These are phyloP conservation scores for Solanum stenotomum DNA, from an alignment of 257 asterid species.

Conservation along the genomic window DNA sequence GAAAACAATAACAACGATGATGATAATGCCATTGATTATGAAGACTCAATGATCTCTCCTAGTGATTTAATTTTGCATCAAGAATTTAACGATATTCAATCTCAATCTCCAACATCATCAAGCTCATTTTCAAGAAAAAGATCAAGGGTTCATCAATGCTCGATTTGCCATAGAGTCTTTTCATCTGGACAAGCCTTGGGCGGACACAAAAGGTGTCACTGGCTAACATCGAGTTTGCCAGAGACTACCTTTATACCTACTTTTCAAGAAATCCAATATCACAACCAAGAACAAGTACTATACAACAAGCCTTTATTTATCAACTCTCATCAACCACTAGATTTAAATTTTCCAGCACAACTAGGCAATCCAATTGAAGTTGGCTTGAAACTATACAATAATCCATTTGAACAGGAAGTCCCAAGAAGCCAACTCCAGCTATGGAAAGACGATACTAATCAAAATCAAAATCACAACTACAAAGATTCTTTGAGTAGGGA, in stretches of 20 bases:
- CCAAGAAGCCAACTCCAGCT: constrained; percentile 21
- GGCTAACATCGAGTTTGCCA: constrained; percentile 41
- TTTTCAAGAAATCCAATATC: constrained; percentile 13
- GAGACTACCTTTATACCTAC: constrained; percentile 45
- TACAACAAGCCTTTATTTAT: constrained; percentile 32
- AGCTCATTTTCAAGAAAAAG: constrained; percentile 9
- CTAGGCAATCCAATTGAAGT: background rate
- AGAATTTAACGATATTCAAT: background rate
- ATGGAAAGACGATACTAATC: constrained; percentile 6
- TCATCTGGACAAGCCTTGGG: constrained; percentile 85
- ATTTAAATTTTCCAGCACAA: constrained; percentile 37
- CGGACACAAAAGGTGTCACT: constrained; percentile 80
- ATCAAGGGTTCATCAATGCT: constrained; percentile 61
- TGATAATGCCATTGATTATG: constrained; percentile 8
- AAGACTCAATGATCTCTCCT: constrained; percentile 6
- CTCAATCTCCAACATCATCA: background rate
- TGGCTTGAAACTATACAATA: background rate
- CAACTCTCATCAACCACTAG: constrained; percentile 16
- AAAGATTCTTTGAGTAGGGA: constrained; percentile 2
- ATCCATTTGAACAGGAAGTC: constrained; percentile 5
- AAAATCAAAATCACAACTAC: constrained; percentile 5
- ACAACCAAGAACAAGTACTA: constrained; percentile 8
- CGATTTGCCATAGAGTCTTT: constrained; percentile 61
- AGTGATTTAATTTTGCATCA: constrained; percentile 8
- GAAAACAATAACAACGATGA: background rate